Evolutionary conservation across 2,329 filamentous ascomycete genomes (phyloP).

Genomic region (Pseudopyricularia javanii): DNA sequence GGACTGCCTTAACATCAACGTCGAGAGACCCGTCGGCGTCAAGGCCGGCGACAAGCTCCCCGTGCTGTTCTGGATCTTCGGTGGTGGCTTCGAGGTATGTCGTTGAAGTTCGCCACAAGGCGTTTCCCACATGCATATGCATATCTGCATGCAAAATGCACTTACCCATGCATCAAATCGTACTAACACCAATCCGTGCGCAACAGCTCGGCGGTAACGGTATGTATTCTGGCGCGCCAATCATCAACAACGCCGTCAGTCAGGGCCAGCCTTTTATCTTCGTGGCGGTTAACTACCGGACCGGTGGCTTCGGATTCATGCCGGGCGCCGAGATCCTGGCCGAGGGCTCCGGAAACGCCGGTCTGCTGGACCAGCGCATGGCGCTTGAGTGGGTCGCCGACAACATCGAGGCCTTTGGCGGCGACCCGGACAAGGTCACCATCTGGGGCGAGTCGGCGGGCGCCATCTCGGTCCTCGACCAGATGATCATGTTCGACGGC

Average conservation of each 20-base stretch:
- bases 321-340: conserved; percentile 54
- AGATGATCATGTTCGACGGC: conserved; percentile 63
- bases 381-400: conserved; percentile 67
- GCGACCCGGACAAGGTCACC: conserved; percentile 66
- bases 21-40: conserved; percentile 46
- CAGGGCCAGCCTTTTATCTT: conserved; percentile 56
- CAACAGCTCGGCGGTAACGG: conserved; percentile 29
- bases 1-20: conserved; percentile 51
- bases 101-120: too few species aligned
- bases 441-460: conserved; percentile 68
- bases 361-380: conserved; percentile 60
- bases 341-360: conserved; percentile 58
- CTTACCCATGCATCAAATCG: not conserved
- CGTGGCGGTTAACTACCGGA: conserved; percentile 67
- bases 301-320: conserved; percentile 64
- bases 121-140: not conserved
- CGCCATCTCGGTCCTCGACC: conserved; percentile 61
- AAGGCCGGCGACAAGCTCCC: conserved; percentile 44
- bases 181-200: not conserved
- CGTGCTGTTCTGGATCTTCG: conserved; percentile 60
- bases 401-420: conserved; percentile 67
- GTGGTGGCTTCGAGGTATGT: conserved; percentile 45
- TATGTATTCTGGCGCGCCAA: conserved; percentile 38
- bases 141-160: not conserved
- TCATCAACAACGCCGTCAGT: conserved; percentile 30